Percentiles rank a stretch among this genome's conserved stretches.
phyloP scores from a whole-genome alignment of 768 basidiomycete genomes.

The Lentinula sp. region DNA sequence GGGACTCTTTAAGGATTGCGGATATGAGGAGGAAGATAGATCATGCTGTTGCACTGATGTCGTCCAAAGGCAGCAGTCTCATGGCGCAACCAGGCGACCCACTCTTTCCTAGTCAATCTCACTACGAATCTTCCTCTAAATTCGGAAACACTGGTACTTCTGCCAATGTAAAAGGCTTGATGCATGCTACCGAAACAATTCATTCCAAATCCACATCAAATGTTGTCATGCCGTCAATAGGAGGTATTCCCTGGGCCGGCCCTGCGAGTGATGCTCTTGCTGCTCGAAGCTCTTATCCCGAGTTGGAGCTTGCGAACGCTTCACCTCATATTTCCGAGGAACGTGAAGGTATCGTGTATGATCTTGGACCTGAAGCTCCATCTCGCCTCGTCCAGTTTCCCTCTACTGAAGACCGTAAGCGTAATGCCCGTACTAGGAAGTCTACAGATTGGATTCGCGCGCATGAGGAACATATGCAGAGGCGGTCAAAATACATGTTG shows the following conservation, averaged over 20 bases:
- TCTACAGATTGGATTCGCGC: neutral
- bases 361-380: neutral
- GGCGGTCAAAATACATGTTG: neutral
- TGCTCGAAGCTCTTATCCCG: neutral
- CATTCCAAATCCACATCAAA: neutral
- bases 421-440: neutral
- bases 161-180: neutral
- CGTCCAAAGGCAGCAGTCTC: neutral
- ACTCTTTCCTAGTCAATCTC: neutral
- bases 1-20: constrained; percentile 34
- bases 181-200: neutral
- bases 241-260: neutral
- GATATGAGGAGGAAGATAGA: constrained; percentile 44
- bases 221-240: neutral
- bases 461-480: neutral
- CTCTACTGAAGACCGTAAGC: neutral
- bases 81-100: neutral
- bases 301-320: neutral
- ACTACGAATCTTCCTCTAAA: neutral
- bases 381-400: too few species aligned
- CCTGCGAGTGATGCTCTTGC: neutral
- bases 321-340: neutral
- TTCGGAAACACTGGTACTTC: neutral
- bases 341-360: neutral
- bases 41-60: constrained; percentile 37